Evolutionary conservation across 305 asterid genomes (phyloP), one percentile per base, ranked within the genome.

Genomic region (Andrographis paniculata): DNA sequence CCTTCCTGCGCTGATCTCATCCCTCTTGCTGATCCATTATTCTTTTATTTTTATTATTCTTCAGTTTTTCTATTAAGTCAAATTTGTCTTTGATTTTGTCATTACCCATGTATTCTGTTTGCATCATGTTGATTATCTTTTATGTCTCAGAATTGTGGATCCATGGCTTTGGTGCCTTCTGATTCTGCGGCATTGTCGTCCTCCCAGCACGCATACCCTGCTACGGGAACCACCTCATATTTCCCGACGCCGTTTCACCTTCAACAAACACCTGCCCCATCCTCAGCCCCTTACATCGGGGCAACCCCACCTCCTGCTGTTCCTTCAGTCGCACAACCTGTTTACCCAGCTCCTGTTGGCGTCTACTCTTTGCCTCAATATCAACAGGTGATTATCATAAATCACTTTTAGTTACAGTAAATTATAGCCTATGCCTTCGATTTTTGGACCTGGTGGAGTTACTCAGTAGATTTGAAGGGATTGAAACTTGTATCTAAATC

Each of bases 191-290:
- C 63, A 2, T 52, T 71, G n/a, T 37, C 58, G 47, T 46, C 69
- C 38, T 72, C 80, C 0, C 97, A 80, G 53, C 85, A 68, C 73
- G 79, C 94, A 5, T 85, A 89, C 65, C 52, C 93, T 19, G 70
- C 76, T 35, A 57, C 72, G 54, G 59, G 71, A 48, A 47, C 67
- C 56, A 45, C 69, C 37, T 61, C 93, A 31, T 83, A 87, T 69
- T 91, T 87, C 30, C 55, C 55, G 18, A 50, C 45, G 12, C 55
- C 55, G 2, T 50, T 50, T 37, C 55, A 50, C 37, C 45, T 33
- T 33, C 55, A 50, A 33, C 55, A 50, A 21, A 12, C 55, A 41
- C 27, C 55, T 3, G 0, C 4, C 27, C 52, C 52, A 8, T 15
- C 52, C 27, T 15, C 55, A 1, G 43, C 7, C 4, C 2, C 43